phyloP scores from a whole-genome alignment of 257 asterid species.

The Linderniella brevidens region DNA sequence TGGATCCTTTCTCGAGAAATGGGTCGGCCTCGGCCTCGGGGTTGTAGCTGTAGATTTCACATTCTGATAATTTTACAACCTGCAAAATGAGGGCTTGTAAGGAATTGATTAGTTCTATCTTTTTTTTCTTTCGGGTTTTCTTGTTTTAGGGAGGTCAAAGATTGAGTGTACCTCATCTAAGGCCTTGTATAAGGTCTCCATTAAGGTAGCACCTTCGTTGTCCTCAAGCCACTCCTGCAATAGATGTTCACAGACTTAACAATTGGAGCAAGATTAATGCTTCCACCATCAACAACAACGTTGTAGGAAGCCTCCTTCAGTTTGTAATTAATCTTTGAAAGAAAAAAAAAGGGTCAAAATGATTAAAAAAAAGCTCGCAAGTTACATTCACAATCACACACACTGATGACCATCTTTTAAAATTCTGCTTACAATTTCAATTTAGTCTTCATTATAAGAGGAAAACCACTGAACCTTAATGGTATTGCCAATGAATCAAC shows the following conservation, averaged over 20 bases:
- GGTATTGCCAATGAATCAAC: too few relatives aligned
- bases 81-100: conserved; percentile 16
- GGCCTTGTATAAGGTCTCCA: conserved; percentile 63
- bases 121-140: not conserved
- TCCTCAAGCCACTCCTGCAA: conserved; percentile 82
- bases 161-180: conserved; percentile 69
- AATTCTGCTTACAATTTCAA: too few relatives aligned
- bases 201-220: conserved; percentile 40
- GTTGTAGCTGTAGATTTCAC: conserved; percentile 82
- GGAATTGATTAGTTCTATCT: not conserved
- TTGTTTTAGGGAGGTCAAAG: not conserved
- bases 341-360: too few relatives aligned
- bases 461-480: too few relatives aligned
- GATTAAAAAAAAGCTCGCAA: too few relatives aligned
- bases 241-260: conserved; percentile 1
- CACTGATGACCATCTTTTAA: too few relatives aligned
- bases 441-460: too few relatives aligned
- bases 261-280: not conserved
- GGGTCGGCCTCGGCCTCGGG: conserved; percentile 90
- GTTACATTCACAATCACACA: too few relatives aligned
- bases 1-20: conserved; percentile 68
- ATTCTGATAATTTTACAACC: conserved; percentile 80
- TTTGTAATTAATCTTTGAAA: too few relatives aligned
- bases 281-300: not conserved
- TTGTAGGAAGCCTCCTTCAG: too few relatives aligned